Evolutionary conservation across 768 basidiomycete genomes (phyloP).

Genomic region (Strobilomyces dryophilus): DNA sequence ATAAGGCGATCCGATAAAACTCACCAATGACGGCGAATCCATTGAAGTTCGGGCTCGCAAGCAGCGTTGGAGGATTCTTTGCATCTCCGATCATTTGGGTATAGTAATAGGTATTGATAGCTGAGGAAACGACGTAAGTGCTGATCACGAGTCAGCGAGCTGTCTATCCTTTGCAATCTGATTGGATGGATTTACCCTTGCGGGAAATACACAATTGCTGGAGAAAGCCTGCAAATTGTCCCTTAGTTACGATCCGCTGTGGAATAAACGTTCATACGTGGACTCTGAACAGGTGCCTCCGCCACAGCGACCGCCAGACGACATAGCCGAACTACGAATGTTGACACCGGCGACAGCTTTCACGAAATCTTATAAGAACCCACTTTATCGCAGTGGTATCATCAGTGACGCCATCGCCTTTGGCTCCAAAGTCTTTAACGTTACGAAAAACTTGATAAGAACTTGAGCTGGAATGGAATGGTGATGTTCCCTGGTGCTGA

Average conservation of each 20-base stretch:
- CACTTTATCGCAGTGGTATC: slow-evolving; percentile 77
- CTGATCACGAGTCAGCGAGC: slow-evolving; percentile 31
- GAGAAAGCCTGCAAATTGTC: slow-evolving; percentile 37
- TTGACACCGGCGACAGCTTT: slow-evolving; percentile 5
- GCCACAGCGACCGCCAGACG: slow-evolving; percentile 58
- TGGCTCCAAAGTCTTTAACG: slow-evolving; percentile 58
- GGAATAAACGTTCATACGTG: slow-evolving; percentile 33
- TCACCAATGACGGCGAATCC: slow-evolving; percentile 76
- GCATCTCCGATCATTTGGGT: slow-evolving; percentile 78
- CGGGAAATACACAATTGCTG: slow-evolving; percentile 75
- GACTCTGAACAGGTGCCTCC: slow-evolving; percentile 44
- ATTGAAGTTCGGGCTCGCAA: slow-evolving; percentile 53
- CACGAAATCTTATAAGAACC: not conserved
- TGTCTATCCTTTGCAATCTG: not conserved
- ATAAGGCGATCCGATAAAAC: not conserved
- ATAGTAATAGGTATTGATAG: slow-evolving; percentile 71
- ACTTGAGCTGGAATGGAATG: slow-evolving; percentile 51
- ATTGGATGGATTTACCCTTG: slow-evolving; percentile 41
- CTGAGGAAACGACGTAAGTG: slow-evolving; percentile 60
- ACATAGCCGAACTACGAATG: slow-evolving; percentile 53
- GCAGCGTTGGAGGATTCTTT: slow-evolving; percentile 58
- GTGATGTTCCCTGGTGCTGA: slow-evolving; percentile 65
- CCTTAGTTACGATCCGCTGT: too few relatives aligned
- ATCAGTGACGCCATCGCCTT: slow-evolving; percentile 63
- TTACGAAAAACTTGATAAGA: slow-evolving; percentile 72